A percentile compares a stretch with the other conserved stretches of the same genome.
phyloP scores from a whole-genome alignment of 495 filamentous ascomycete species.

The Penicillium bialowiezense region DNA sequence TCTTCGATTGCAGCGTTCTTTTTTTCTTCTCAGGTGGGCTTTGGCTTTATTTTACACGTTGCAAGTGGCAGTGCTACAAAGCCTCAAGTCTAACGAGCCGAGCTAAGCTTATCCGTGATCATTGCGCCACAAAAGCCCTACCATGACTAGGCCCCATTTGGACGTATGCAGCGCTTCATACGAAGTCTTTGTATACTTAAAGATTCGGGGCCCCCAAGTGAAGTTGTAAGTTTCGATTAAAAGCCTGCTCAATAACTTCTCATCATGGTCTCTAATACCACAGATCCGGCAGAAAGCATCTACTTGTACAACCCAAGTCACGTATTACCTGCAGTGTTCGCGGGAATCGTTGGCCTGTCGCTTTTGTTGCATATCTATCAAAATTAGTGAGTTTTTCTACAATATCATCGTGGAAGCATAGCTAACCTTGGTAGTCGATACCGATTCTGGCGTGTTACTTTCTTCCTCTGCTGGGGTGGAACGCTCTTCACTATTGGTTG shows the following conservation, averaged over 20 bases:
- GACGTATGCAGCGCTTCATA: conserved; percentile 6
- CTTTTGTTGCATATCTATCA: conserved; percentile 36
- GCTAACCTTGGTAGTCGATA: conserved; percentile 25
- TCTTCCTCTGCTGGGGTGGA: conserved; percentile 42
- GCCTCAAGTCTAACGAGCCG: background rate
- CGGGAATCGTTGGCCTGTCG: conserved; percentile 32
- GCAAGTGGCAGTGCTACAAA: background rate
- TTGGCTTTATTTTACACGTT: no score
- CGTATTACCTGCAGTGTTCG: conserved; percentile 38
- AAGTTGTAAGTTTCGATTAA: no score
- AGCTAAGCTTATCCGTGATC: background rate
- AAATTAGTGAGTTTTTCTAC: conserved; percentile 27
- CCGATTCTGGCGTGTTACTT: conserved; percentile 41
- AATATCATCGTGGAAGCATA: background rate
- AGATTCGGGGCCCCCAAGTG: background rate
- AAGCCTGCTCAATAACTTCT: no score
- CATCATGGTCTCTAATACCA: conserved; percentile 11
- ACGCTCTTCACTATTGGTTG: conserved; percentile 42
- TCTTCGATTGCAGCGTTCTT: no score
- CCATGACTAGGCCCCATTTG: background rate
- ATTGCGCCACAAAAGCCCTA: background rate
- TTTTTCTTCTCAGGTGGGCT: no score
- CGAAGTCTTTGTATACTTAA: background rate
- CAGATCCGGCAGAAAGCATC: conserved; percentile 7
- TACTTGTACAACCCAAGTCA: conserved; percentile 39